These are phyloP conservation scores for Parasitella parasitica DNA, from an alignment of 371 early-diverging fungal genomes.

Conservation along the genomic window DNA sequence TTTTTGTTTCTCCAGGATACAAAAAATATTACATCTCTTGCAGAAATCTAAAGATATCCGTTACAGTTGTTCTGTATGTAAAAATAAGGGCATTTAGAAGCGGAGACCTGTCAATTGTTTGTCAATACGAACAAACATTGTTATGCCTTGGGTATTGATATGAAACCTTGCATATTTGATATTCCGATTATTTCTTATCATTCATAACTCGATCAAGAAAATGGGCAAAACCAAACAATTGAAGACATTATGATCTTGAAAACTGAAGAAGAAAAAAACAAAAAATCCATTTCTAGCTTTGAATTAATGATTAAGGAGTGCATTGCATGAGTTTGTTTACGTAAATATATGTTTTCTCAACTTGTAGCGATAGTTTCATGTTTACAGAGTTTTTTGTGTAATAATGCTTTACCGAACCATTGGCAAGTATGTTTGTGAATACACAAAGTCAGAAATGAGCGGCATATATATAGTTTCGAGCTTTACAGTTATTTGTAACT, in stretches of 20 bases:
- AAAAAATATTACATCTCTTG: no score
- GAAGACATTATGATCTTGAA: no score
- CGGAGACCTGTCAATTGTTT: neutral
- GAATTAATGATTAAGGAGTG: neutral
- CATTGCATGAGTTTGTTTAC: neutral
- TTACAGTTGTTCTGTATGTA: neutral
- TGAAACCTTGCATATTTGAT: neutral
- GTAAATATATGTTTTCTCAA: neutral
- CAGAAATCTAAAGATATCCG: neutral
- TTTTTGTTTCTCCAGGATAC: neutral
- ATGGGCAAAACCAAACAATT: no score
- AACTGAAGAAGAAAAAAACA: neutral
- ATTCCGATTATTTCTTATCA: neutral
- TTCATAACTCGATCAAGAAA: no score
- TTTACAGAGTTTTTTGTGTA: no score
- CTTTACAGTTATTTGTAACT: no score
- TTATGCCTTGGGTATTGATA: neutral
- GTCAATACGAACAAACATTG: neutral
- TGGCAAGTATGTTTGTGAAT: no score
- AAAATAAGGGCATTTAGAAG: neutral
- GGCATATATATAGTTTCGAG: no score
- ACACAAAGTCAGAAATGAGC: no score
- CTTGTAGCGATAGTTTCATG: neutral
- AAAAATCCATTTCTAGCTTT: neutral
- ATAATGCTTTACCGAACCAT: neutral